These are phyloP conservation scores for Paraphoma sp. DNA, from an alignment of 2,329 filamentous ascomycete genomes.

Conservation along the genomic window DNA sequence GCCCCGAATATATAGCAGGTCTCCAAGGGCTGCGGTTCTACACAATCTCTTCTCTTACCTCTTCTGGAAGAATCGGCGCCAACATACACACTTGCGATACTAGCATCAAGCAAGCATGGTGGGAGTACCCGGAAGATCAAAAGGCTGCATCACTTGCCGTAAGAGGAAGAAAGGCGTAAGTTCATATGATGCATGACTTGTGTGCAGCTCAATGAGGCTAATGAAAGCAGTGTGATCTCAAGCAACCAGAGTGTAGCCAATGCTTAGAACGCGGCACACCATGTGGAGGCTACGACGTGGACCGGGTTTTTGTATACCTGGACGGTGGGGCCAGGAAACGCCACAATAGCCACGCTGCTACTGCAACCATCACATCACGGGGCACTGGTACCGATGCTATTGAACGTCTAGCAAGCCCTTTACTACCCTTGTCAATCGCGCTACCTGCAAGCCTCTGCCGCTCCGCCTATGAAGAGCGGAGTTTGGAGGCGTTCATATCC, in stretches of 20 bases:
- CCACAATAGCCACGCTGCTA: conserved; percentile 2
- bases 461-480: conserved; percentile 32
- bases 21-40: not conserved
- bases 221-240: conserved; percentile 63
- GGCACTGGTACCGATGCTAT: not conserved
- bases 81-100: not conserved
- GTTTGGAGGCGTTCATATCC: conserved; percentile 26
- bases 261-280: conserved; percentile 64
- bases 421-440: conserved; percentile 2
- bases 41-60: not conserved
- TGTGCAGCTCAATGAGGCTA: conserved; percentile 1
- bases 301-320: conserved; percentile 65
- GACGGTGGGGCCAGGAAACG: conserved; percentile 8
- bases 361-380: not conserved
- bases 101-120: conserved; percentile 20
- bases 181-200: not conserved
- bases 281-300: conserved; percentile 69
- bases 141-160: conserved; percentile 41
- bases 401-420: not conserved
- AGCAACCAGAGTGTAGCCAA: conserved; percentile 66
- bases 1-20: not conserved
- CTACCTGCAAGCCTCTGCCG: conserved; percentile 21
- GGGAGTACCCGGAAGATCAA: conserved; percentile 39
- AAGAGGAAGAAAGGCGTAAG: conserved; percentile 64
- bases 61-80: not conserved